Evolutionary conservation across 164 flowering plant species (phyloP).

Genomic region (Nymphaea colorata): DNA sequence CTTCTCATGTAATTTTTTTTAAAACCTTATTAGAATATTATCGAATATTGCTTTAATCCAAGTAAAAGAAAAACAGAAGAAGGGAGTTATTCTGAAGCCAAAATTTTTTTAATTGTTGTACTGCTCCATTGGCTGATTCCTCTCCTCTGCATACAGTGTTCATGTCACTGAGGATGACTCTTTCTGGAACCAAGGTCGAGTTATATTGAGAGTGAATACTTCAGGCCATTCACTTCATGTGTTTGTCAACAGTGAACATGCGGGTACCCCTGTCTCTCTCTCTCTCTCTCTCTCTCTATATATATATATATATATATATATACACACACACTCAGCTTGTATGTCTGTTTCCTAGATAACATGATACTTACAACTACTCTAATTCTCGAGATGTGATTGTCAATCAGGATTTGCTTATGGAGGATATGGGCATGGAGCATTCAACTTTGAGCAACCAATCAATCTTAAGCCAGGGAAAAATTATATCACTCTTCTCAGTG

Average conservation of each 20-base stretch:
- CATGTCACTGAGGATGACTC: slow-evolving; percentile 20
- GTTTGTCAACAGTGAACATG: slow-evolving; percentile 35
- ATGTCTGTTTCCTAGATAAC: neutral
- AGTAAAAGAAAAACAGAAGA: neutral
- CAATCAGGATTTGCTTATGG: slow-evolving; percentile 40
- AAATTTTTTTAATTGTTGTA: neutral
- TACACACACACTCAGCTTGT: neutral
- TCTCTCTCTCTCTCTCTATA: neutral
- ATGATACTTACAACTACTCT: neutral
- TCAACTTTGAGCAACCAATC: slow-evolving; percentile 22
- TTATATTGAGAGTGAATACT: slow-evolving; percentile 27
- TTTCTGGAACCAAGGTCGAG: slow-evolving; percentile 23
- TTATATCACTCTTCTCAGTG: slow-evolving; percentile 43
- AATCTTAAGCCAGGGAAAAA: slow-evolving; percentile 31
- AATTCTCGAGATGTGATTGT: neutral
- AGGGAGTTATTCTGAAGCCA: neutral
- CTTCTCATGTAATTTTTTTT: neutral
- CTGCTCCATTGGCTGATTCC: neutral
- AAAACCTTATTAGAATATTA: neutral
- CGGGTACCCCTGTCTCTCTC: slow-evolving; percentile 21
- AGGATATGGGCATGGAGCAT: slow-evolving; percentile 1
- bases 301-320: neutral
- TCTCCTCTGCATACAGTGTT: slow-evolving; percentile 12
- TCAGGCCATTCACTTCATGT: slow-evolving; percentile 61
- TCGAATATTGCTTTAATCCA: neutral